A percentile compares a stretch with the other conserved stretches of the same genome.
phyloP scores from a whole-genome alignment of 2,329 filamentous ascomycete species.

The Diaporthe sp. region DNA sequence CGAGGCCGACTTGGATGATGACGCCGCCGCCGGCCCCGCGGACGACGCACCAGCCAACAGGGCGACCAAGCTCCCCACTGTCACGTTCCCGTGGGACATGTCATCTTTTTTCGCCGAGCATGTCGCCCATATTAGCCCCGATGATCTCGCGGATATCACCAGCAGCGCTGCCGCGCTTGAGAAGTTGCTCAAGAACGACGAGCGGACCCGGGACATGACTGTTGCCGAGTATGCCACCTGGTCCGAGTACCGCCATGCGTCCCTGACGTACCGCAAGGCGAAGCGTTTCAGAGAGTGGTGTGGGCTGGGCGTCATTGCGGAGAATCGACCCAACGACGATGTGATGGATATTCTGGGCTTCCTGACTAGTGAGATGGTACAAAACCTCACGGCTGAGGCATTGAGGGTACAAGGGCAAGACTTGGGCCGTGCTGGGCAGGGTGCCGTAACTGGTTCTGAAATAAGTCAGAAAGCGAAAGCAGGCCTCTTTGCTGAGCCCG shows the following conservation, averaged over 20 bases:
- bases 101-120: not conserved
- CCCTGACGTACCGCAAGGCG: slow-evolving; percentile 97
- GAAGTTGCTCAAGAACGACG: slow-evolving; percentile 93
- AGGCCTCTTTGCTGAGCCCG: not conserved
- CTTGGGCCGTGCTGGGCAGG: not conserved
- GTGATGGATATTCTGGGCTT: slow-evolving; percentile 99
- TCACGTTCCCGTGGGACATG: not conserved
- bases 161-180: slow-evolving; percentile 97
- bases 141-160: not conserved
- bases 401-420: slow-evolving; percentile 97
- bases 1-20: slow-evolving; percentile 75
- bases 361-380: slow-evolving; percentile 97
- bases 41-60: slow-evolving; percentile 69
- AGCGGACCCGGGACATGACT: slow-evolving; percentile 97
- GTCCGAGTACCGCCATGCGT: slow-evolving; percentile 97
- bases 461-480: not conserved
- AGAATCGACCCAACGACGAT: slow-evolving; percentile 96
- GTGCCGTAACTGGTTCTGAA: not conserved
- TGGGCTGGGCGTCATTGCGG: slow-evolving; percentile 94
- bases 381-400: slow-evolving; percentile 95
- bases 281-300: slow-evolving; percentile 99
- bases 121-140: not conserved
- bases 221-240: slow-evolving; percentile 98
- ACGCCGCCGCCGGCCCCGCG: slow-evolving; percentile 72
- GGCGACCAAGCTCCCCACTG: not conserved